Base-by-base conservation (phyloP, 192 early-diverging fungal genomes). In the Fimicolochytrium jonesii region DNA sequence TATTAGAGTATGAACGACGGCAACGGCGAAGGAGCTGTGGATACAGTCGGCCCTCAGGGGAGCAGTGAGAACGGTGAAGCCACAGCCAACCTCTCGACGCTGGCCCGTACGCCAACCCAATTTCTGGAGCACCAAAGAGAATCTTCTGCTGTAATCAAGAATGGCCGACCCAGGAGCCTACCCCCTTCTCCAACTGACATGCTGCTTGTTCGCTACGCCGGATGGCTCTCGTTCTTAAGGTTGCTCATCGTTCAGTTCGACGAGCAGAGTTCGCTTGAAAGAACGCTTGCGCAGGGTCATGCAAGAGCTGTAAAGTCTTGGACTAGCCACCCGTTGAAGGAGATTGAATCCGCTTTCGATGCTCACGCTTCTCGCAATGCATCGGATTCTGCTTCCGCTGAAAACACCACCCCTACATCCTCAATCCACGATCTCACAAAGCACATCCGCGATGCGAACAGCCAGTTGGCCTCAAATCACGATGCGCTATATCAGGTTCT, bases 171-270 rank as follows among this genome's bases (percentile, higher is more conserved):
- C 18, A 35, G 48, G 31, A 28, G 36, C 41, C 59, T 61, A n/a
- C 59, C 59, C 2, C 59, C 59, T 20, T 36, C 32, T 15, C 61
- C 61, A 7, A n/a, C 61, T 23, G 61, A 64, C 0, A 33, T 64
- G 26, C 41, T 64, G 25, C 52, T 64, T 1, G 44, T 36, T 28
- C 61, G 61, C 9, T 52, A 39, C 52, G 61, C 35, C 23, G 61
- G 61, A 32, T 64, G 61, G 61, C 52, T 64, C 28, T 64, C 61
- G 13, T 42, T 64, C 17, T 9, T 64, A 4, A 45, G 59, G n/a
- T 17, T 61, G 23, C 47, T 61, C 18, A 30, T 61, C 46, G 3
- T 35, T 2, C 59, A 61, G 35, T 61, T 61, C 23, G 59, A 61
- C 7, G 59, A 61, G 30, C 59, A 61, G 36, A 47, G 46, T 2